These are phyloP conservation scores for Pterulicium gracile DNA, from an alignment of 1,284 basidiomycete genomes.

Conservation along the genomic window DNA sequence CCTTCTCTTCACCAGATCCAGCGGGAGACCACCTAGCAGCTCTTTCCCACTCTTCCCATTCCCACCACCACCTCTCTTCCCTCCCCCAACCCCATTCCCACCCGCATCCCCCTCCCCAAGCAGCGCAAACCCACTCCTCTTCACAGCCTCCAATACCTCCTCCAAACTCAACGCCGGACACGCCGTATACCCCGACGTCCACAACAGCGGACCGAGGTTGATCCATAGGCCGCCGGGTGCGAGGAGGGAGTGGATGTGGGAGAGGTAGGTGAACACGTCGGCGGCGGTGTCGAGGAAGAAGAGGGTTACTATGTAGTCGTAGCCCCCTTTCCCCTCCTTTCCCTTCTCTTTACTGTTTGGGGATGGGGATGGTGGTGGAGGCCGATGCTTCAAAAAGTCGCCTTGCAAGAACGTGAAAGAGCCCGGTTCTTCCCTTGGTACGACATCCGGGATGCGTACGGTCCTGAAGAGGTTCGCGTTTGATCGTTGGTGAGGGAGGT, in stretches of 20 bases:
- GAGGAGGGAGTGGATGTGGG: conserved; percentile 41
- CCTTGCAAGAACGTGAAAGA: conserved; percentile 32
- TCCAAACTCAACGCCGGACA: conserved; percentile 52
- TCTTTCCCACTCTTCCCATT: conserved; percentile 23
- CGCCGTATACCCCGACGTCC: conserved; percentile 43
- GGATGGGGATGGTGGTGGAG: conserved; percentile 8
- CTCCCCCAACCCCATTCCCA: conserved; percentile 35
- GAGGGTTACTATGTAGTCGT: conserved; percentile 50
- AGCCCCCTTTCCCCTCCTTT: conserved; percentile 18
- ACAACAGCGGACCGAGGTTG: conserved; percentile 57
- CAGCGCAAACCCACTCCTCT: conserved; percentile 41
- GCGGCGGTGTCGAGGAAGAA: conserved; percentile 65
- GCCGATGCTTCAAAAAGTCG: conserved; percentile 36
- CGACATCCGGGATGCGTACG: conserved; percentile 45
- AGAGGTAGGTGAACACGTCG: conserved; percentile 42
- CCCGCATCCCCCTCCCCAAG: conserved; percentile 8
- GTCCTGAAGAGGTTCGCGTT: conserved; percentile 36
- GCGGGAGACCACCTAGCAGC: too few species aligned
- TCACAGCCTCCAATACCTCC: conserved; percentile 38
- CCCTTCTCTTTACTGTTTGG: conserved; percentile 1
- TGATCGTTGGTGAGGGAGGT: conserved; percentile 58
- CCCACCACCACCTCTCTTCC: conserved; percentile 11
- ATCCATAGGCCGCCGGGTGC: conserved; percentile 53
- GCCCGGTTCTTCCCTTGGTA: conserved; percentile 25
- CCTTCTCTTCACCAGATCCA: conserved; percentile 17